These are phyloP conservation scores for Omphalea diandra DNA, from an alignment of 441 rosid genomes.

Conservation along the genomic window DNA sequence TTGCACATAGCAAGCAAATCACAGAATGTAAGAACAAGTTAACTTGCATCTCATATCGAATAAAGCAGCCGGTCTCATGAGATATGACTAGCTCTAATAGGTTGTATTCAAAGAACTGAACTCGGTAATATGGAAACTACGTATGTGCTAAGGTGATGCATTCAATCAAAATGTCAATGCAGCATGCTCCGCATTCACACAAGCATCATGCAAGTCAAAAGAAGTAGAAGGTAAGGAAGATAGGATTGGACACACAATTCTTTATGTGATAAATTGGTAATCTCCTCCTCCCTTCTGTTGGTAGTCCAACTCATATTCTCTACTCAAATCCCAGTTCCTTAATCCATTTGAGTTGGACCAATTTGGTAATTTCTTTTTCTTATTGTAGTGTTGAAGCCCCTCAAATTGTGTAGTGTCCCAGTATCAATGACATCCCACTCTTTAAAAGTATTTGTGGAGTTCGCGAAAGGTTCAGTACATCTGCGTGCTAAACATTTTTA, in stretches of 20 bases:
- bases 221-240: not conserved
- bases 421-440: not conserved
- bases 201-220: not conserved
- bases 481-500: not conserved
- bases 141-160: not conserved
- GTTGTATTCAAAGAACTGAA: not conserved
- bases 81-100: not conserved
- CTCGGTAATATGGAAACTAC: not conserved
- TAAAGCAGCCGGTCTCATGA: not conserved
- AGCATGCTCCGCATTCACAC: not conserved
- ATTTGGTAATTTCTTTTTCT: not conserved
- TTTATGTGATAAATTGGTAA: not conserved
- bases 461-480: not conserved
- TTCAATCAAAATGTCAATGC: not conserved
- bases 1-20: not conserved
- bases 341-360: not conserved
- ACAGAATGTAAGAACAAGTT: not conserved
- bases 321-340: not conserved
- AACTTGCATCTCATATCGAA: not conserved
- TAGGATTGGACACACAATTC: not conserved
- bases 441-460: not conserved
- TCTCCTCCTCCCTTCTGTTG: not conserved
- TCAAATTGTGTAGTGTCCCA: not conserved
- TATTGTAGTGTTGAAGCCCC: not conserved
- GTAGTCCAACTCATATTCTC: not conserved